Evolutionary conservation across 129 eudicot genomes (phyloP).

Genomic region (Lactuca sativa): DNA sequence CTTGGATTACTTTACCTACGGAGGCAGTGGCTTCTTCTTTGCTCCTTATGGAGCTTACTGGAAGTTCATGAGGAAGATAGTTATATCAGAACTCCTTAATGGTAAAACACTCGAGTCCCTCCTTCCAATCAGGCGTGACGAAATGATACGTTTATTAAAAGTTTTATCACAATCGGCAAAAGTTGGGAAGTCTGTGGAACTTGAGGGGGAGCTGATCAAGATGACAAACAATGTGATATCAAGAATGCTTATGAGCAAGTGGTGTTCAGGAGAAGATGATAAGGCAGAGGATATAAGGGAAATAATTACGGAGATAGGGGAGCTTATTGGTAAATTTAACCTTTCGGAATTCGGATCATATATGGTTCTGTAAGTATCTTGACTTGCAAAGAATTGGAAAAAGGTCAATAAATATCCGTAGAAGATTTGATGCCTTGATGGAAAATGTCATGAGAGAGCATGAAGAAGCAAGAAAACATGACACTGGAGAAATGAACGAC

Average conservation of each 20-base stretch:
- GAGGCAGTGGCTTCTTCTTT: conserved; percentile 44
- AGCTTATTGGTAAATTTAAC: conserved; percentile 40
- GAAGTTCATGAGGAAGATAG: conserved; percentile 51
- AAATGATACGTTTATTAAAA: conserved; percentile 23
- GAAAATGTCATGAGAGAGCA: conserved; percentile 47
- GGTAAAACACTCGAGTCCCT: conserved; percentile 39
- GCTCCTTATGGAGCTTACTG: conserved; percentile 53
- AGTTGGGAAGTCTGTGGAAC: conserved; percentile 27
- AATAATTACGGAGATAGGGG: conserved; percentile 31
- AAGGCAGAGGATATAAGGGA: conserved; percentile 39
- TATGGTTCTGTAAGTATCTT: conserved; percentile 50
- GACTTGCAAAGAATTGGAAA: conserved; percentile 48
- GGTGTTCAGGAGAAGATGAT: conserved; percentile 41
- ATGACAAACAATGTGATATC: conserved; percentile 43
- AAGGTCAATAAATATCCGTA: conserved; percentile 24
- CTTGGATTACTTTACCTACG: conserved; percentile 40
- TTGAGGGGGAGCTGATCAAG: conserved; percentile 15
- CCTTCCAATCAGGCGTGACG: conserved; percentile 37
- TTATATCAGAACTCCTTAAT: conserved; percentile 46
- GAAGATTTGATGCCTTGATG: conserved; percentile 38
- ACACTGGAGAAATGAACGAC: conserved; percentile 23
- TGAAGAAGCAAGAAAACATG: conserved; percentile 14
- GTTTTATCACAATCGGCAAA: conserved; percentile 15
- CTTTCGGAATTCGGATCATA: conserved; percentile 36
- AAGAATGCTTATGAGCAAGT: conserved; percentile 43